A percentile compares a stretch with the other conserved stretches of the same genome.
Evolutionary conservation across 1,284 basidiomycete genomes (phyloP).

Genomic region (Xerocomus minutiporus): DNA sequence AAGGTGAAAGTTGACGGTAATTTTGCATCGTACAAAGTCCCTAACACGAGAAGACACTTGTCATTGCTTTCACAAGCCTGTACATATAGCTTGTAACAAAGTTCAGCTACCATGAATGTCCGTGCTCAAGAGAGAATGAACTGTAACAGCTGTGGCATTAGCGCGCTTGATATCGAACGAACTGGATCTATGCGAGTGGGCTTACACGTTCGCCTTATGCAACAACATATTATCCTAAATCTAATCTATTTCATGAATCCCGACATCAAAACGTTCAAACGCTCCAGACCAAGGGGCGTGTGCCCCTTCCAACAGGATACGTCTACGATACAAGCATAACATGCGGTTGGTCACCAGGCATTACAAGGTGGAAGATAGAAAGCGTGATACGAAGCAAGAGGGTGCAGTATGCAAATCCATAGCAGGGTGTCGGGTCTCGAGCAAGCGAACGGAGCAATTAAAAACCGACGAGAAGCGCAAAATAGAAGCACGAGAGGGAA

Average conservation of each 20-base stretch:
- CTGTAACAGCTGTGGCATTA: too few relatives aligned
- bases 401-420: slow-evolving; percentile 26
- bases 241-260: background rate
- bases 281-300: background rate
- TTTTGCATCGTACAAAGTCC: too few relatives aligned
- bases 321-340: slow-evolving; percentile 29
- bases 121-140: background rate
- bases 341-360: slow-evolving; percentile 12
- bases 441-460: slow-evolving; percentile 15
- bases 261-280: too few relatives aligned
- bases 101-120: background rate
- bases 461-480: slow-evolving; percentile 13
- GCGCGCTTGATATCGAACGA: background rate
- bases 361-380: slow-evolving; percentile 19
- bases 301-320: slow-evolving; percentile 4
- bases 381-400: slow-evolving; percentile 6
- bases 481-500: slow-evolving; percentile 12
- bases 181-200: too few relatives aligned
- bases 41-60: too few relatives aligned
- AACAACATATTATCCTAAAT: background rate
- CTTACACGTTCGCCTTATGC: too few relatives aligned
- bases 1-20: background rate
- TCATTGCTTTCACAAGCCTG: too few relatives aligned
- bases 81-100: too few relatives aligned
- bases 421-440: slow-evolving; percentile 17